Evolutionary conservation across 306 rosid species (phyloP).

Genomic region (Citrullus amarus): DNA sequence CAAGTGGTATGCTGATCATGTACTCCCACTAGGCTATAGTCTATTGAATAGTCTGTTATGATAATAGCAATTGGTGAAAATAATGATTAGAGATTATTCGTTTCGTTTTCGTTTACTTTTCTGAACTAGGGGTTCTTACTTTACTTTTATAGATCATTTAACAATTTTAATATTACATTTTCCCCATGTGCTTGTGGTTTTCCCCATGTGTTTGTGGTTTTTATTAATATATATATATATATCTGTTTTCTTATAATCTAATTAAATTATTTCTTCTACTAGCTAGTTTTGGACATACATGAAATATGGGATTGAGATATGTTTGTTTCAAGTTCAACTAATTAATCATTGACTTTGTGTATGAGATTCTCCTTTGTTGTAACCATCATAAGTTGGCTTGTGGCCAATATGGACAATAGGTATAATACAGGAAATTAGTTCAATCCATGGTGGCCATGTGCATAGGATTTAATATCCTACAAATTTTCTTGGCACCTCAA

Average conservation of each 20-base stretch:
- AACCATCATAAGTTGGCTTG: no score
- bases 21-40: background rate
- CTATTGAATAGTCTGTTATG: background rate
- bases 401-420: no score
- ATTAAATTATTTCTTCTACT: background rate
- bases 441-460: no score
- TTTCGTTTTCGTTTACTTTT: background rate
- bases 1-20: conserved; percentile 35
- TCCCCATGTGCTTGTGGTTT: background rate
- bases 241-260: background rate
- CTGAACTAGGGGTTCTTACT: background rate
- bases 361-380: background rate
- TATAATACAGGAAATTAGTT: no score
- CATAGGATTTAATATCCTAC: no score
- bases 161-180: background rate
- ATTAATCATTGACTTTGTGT: background rate
- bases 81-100: background rate
- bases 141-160: background rate
- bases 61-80: background rate
- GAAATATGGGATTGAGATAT: background rate
- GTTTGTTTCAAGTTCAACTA: background rate
- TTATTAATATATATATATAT: background rate
- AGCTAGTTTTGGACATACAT: background rate
- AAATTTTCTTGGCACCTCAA: no score
- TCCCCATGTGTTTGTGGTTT: background rate